Percentiles rank a stretch among this genome's conserved stretches.
Evolutionary conservation across 2,329 filamentous ascomycete genomes (phyloP).

Genomic region (Gaeumannomyces tritici): DNA sequence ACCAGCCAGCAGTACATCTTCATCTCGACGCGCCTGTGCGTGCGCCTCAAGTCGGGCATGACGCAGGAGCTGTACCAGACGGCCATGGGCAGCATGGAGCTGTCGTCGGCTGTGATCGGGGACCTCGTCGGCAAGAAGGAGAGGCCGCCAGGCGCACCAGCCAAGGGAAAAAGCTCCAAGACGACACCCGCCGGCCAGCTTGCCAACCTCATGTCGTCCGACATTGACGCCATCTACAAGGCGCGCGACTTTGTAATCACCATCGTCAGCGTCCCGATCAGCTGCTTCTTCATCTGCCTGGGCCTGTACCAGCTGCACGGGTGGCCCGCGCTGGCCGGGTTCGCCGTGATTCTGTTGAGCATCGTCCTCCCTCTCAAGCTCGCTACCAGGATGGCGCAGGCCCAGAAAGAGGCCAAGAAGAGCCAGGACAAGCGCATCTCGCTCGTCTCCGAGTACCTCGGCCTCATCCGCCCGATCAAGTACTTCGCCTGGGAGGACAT

Average conservation of each 20-base stretch:
- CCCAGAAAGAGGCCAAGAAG: conserved; percentile 41
- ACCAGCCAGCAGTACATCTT: conserved; percentile 49
- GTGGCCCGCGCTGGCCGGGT: conserved; percentile 45
- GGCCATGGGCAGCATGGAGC: conserved; percentile 44
- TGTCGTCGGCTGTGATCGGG: conserved; percentile 43
- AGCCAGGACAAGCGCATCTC: conserved; percentile 49
- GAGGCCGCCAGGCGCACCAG: conserved; percentile 12
- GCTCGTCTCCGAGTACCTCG: conserved; percentile 46
- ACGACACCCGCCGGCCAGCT: conserved; percentile 12
- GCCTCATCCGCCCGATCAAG: conserved; percentile 48
- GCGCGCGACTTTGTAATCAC: conserved; percentile 38
- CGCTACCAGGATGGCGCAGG: conserved; percentile 36
- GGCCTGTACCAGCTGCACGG: conserved; percentile 38
- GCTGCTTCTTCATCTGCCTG: conserved; percentile 38
- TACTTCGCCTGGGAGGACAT: conserved; percentile 52
- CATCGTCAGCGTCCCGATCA: conserved; percentile 35
- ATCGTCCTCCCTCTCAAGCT: conserved; percentile 41
- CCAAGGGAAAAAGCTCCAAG: conserved; percentile 5
- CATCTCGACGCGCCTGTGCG: conserved; percentile 43
- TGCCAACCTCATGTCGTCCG: conserved; percentile 40
- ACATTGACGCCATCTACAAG: conserved; percentile 44
- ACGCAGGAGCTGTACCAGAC: conserved; percentile 49
- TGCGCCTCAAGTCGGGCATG: conserved; percentile 45
- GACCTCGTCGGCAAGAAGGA: conserved; percentile 19
- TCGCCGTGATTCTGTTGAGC: conserved; percentile 33